Percentiles rank a stretch among this genome's conserved stretches.
Conservation (phyloP, 2,329 filamentous ascomycete species). For the Kalaharituber pfeilii region DNA sequence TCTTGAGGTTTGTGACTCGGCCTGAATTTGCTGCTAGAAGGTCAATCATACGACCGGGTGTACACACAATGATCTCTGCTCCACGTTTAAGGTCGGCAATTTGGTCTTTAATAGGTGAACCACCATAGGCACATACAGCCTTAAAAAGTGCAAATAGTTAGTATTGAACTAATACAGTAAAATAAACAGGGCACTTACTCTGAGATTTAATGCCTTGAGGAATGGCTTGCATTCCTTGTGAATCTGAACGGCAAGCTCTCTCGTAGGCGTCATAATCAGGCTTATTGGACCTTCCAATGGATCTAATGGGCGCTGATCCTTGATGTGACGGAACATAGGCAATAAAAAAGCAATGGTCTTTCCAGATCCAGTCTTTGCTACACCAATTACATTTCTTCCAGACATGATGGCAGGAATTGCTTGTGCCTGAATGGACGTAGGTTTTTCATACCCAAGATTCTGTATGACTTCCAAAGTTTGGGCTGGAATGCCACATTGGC, state of each 20-base stretch:
- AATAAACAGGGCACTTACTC: slow-evolving; percentile 26
- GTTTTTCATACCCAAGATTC: slow-evolving; percentile 64
- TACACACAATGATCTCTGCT: slow-evolving; percentile 87
- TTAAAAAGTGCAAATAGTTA: slow-evolving; percentile 37
- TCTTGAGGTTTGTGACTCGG: slow-evolving; percentile 80
- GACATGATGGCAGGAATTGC: slow-evolving; percentile 92
- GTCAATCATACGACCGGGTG: slow-evolving; percentile 88
- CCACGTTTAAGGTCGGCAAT: slow-evolving; percentile 93
- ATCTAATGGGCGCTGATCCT: slow-evolving; percentile 53
- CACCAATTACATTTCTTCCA: slow-evolving; percentile 83
- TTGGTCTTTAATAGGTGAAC: slow-evolving; percentile 90
- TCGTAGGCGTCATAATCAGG: slow-evolving; percentile 81
- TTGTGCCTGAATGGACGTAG: slow-evolving; percentile 88
- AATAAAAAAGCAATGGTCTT: slow-evolving; percentile 93
- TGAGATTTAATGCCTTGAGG: slow-evolving; percentile 65
- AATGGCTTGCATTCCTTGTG: slow-evolving; percentile 91
- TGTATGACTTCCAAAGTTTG: slow-evolving; percentile 76
- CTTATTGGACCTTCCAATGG: slow-evolving; percentile 74
- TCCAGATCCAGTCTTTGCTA: slow-evolving; percentile 93
- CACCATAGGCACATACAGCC: slow-evolving; percentile 89
- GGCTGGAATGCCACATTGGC: slow-evolving; percentile 69
- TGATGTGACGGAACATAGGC: slow-evolving; percentile 96
- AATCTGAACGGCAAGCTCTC: slow-evolving; percentile 86
- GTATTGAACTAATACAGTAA: no score
- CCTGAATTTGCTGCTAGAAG: slow-evolving; percentile 74